Base-by-base conservation (phyloP, 1,139 yeast genomes). In the Yamadazyma buinensis region DNA sequence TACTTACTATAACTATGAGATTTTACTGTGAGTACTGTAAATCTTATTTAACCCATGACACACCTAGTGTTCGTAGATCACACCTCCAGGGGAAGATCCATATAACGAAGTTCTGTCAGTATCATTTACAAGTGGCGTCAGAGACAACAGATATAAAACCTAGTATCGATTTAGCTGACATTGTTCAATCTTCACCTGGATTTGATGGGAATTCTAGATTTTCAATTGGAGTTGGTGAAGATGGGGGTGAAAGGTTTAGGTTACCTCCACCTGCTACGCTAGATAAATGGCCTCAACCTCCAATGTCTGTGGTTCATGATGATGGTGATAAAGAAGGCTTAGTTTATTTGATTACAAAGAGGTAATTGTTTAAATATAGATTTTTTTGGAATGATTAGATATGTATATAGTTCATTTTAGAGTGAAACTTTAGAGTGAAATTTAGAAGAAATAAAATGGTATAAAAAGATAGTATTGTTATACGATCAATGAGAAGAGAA, bases 21-120 rank as follows among this genome's bases (percentile, higher is more conserved):
- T 84, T 81, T 57, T 84, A 82, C 59, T 88, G 97, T 60, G 95
- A 84, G 50, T 88, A 87, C 54, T 88, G 97, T 56, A 81, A 80
- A 59, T 78, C 90, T 17, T 83, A 84, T 50, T 67, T 88, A 40
- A 88, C 96, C 2, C 97, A 88, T 54, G 96, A 87, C 59, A 84
- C 95, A 21, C 68, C 80, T 54, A 84, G 95, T 61, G 97, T 88
- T 35, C 65, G 96, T 29, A 81, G 84, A 51, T 81, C 90, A 28
- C 97, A 90, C 58, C 61, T 85, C 33, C 65, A 75, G 32, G 97
- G 97, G 11, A 77, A 77, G 49, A 82, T 84, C 54, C 97, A 90
- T 55, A 68, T 85, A 33, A 73, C 76, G 46, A 71, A 76, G 39
- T 86, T 84, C 40, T 79, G 88, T 39, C 84, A 83, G 41, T 88